Conservation (phyloP, 1,139 yeast species). For the Magnusiomyces paraingens region DNA sequence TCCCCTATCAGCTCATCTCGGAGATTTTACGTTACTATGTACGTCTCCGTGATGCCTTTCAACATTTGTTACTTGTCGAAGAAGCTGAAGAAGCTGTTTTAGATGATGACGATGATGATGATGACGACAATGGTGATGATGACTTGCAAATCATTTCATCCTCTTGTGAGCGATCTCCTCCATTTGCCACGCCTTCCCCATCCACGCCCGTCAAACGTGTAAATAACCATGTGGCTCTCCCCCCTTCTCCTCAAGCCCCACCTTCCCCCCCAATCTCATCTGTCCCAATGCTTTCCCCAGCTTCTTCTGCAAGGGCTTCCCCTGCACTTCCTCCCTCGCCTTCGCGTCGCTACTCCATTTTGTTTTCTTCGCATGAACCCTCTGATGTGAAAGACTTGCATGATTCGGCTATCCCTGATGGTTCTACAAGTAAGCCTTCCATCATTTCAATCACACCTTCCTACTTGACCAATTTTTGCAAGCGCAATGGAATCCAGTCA, state of each 20-base stretch:
- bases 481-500: constrained; percentile 5
- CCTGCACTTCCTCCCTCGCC: too few species aligned
- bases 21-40: constrained; percentile 4
- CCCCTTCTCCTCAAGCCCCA: not conserved
- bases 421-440: not conserved
- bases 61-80: not conserved
- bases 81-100: not conserved
- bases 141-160: too few species aligned
- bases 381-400: too few species aligned
- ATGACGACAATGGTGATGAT: not conserved
- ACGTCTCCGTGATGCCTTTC: constrained; percentile 1
- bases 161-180: not conserved
- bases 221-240: not conserved
- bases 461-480: constrained; percentile 5
- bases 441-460: constrained; percentile 1
- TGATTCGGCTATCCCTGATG: not conserved
- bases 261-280: too few species aligned
- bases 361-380: too few species aligned
- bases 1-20: constrained; percentile 5
- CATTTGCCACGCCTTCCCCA: not conserved
- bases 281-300: too few species aligned
- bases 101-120: not conserved
- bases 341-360: too few species aligned
- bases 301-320: too few species aligned
- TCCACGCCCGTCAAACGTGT: not conserved